Evolutionary conservation across 1,284 basidiomycete species (phyloP).

Genomic region (Wolfiporia cocos): DNA sequence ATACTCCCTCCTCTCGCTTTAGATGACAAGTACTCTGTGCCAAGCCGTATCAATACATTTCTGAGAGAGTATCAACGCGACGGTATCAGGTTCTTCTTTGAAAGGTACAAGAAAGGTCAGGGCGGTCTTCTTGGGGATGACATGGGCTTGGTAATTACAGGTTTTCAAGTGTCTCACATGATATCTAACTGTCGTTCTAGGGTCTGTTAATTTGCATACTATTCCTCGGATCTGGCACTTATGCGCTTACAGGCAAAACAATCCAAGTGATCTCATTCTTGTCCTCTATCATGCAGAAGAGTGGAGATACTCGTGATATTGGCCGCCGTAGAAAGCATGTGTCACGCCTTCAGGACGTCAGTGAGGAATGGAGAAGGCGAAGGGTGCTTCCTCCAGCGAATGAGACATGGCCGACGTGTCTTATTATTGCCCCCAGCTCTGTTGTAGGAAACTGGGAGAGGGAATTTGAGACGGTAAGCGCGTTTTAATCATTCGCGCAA

Average conservation of each 20-base stretch:
- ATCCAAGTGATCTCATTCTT: slow-evolving; percentile 88
- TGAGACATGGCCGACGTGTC: slow-evolving; percentile 70
- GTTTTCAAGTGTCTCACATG: background rate
- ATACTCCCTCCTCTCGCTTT: slow-evolving; percentile 24
- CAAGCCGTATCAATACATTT: slow-evolving; percentile 71
- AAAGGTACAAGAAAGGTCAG: slow-evolving; percentile 50
- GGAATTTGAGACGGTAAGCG: slow-evolving; percentile 65
- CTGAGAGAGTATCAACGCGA: slow-evolving; percentile 83
- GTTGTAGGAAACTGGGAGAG: slow-evolving; percentile 80
- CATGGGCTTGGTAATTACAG: slow-evolving; percentile 67
- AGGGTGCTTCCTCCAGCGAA: slow-evolving; percentile 58
- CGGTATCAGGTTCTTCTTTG: slow-evolving; percentile 73
- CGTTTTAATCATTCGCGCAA: background rate
- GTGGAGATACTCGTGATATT: slow-evolving; percentile 54
- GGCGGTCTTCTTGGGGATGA: slow-evolving; percentile 85
- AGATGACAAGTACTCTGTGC: slow-evolving; percentile 45
- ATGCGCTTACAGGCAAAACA: slow-evolving; percentile 71
- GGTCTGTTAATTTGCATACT: too few relatives aligned
- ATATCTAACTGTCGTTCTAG: too few relatives aligned
- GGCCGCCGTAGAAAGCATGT: slow-evolving; percentile 58
- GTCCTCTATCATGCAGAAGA: slow-evolving; percentile 80
- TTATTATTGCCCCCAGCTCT: slow-evolving; percentile 76
- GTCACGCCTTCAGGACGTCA: slow-evolving; percentile 51
- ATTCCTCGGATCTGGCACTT: too few relatives aligned
- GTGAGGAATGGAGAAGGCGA: slow-evolving; percentile 42